These are phyloP conservation scores for Nothophoma quercina DNA, from an alignment of 2,329 filamentous ascomycete genomes.

Conservation along the genomic window DNA sequence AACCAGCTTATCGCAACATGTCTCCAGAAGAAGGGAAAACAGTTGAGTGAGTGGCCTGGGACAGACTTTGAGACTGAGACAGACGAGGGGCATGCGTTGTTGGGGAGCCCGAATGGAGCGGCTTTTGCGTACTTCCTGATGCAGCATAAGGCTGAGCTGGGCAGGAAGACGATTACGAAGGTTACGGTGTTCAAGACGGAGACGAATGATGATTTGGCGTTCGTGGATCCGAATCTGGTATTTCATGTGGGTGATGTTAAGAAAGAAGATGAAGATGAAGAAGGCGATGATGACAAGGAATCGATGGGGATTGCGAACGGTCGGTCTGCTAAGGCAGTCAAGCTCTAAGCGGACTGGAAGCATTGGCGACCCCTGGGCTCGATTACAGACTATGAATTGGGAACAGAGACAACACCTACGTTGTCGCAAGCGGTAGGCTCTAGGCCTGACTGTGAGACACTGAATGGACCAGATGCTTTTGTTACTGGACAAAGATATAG, in stretches of 20 bases:
- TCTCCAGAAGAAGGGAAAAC: constrained; percentile 5
- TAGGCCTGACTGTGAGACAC: no score
- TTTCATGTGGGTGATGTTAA: constrained; percentile 21
- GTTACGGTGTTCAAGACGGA: constrained; percentile 22
- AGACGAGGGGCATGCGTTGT: constrained; percentile 25
- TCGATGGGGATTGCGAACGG: no score
- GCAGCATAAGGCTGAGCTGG: constrained; percentile 29
- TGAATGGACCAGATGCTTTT: no score
- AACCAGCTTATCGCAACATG: constrained; percentile 24
- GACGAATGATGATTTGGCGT: constrained; percentile 19
- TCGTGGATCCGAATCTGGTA: constrained; percentile 23
- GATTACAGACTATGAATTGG: no score
- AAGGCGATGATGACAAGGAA: no score
- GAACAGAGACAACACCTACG: no score
- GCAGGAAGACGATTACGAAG: constrained; percentile 24
- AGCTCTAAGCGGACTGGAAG: no score
- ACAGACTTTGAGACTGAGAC: constrained; percentile 17
- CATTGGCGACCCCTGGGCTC: no score
- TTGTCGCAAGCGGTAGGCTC: no score
- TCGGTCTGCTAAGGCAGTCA: no score
- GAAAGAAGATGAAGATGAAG: background rate
- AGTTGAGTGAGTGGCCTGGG: constrained; percentile 28
- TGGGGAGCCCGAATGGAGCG: constrained; percentile 29
- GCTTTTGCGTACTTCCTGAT: constrained; percentile 34
- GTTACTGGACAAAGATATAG: no score